phyloP scores from a whole-genome alignment of 1,284 basidiomycete genomes.

The Gomphus bonarii region DNA sequence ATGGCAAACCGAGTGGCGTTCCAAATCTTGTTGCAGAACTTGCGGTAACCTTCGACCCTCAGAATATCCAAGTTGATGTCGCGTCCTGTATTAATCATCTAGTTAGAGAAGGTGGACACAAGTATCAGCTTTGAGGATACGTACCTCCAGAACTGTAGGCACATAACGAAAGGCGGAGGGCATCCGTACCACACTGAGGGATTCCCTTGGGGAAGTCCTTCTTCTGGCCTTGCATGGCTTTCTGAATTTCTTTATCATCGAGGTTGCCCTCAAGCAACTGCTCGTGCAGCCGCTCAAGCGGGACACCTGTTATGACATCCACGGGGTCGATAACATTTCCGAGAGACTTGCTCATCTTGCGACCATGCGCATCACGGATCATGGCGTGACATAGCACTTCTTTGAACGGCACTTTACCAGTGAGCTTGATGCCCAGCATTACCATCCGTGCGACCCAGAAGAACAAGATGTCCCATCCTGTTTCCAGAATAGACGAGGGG shows the following conservation, averaged over 20 bases:
- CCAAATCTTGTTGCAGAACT: slow-evolving; percentile 99
- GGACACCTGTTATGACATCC: slow-evolving; percentile 87
- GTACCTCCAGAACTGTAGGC: slow-evolving; percentile 86
- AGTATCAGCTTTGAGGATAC: not conserved
- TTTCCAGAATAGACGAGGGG: slow-evolving; percentile 86
- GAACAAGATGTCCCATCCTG: slow-evolving; percentile 98
- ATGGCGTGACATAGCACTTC: slow-evolving; percentile 99
- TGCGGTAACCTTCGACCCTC: slow-evolving; percentile 97
- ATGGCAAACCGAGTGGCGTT: slow-evolving; percentile 99
- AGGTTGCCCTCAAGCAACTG: slow-evolving; percentile 90
- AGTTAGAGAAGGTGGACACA: not conserved
- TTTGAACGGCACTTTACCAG: slow-evolving; percentile 86
- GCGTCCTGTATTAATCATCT: slow-evolving; percentile 42
- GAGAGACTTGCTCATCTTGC: slow-evolving; percentile 98
- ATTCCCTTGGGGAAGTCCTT: slow-evolving; percentile 99
- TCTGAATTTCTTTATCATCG: slow-evolving; percentile 87
- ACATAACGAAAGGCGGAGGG: slow-evolving; percentile 89
- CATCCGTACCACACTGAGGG: slow-evolving; percentile 97
- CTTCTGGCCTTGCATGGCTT: slow-evolving; percentile 94
- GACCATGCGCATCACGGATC: slow-evolving; percentile 96
- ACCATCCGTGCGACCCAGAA: slow-evolving; percentile 99
- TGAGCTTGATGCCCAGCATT: slow-evolving; percentile 85
- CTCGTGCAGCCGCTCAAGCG: slow-evolving; percentile 77
- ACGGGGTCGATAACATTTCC: slow-evolving; percentile 98
- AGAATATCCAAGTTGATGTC: slow-evolving; percentile 96